Percentiles rank a stretch among this genome's conserved stretches.
Evolutionary conservation across 2,329 filamentous ascomycete genomes (phyloP).

Genomic region (Oidium heveae): DNA sequence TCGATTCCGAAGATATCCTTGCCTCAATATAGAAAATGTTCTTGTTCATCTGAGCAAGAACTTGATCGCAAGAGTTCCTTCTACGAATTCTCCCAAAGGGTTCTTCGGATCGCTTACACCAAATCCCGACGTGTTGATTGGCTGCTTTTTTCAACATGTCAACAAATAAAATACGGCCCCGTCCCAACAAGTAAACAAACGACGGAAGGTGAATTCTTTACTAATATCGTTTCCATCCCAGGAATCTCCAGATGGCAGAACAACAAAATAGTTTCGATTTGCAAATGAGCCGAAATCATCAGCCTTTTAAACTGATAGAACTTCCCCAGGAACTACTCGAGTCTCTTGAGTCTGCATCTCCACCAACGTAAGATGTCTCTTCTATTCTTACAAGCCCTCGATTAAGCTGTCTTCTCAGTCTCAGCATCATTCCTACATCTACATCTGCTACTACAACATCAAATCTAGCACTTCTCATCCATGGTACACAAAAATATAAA

Average conservation of each 20-base stretch:
- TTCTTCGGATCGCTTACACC: too few relatives aligned
- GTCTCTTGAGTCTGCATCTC: conserved; percentile 26
- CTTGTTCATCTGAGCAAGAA: too few relatives aligned
- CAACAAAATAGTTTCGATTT: too few relatives aligned
- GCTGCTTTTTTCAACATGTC: conserved; percentile 1
- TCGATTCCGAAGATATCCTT: too few relatives aligned
- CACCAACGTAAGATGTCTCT: conserved; percentile 22
- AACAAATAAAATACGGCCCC: not conserved
- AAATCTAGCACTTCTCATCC: conserved; percentile 22
- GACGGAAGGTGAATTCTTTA: too few relatives aligned
- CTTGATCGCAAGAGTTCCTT: too few relatives aligned
- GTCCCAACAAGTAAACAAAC: too few relatives aligned
- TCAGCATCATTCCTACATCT: conserved; percentile 16
- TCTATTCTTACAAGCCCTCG: not conserved
- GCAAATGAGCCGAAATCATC: too few relatives aligned
- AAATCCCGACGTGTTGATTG: conserved; percentile 9
- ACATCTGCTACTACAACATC: not conserved
- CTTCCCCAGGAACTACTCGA: conserved; percentile 31
- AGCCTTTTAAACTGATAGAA: conserved; percentile 33
- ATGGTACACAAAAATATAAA: conserved; percentile 26
- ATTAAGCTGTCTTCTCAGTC: conserved; percentile 3
- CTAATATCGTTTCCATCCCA: too few relatives aligned
- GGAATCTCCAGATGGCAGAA: too few relatives aligned
- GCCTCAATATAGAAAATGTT: too few relatives aligned
- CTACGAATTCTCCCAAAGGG: too few relatives aligned